These are phyloP conservation scores for Epicoccum sorghinum DNA, from an alignment of 2,329 filamentous ascomycete genomes.

Conservation along the genomic window DNA sequence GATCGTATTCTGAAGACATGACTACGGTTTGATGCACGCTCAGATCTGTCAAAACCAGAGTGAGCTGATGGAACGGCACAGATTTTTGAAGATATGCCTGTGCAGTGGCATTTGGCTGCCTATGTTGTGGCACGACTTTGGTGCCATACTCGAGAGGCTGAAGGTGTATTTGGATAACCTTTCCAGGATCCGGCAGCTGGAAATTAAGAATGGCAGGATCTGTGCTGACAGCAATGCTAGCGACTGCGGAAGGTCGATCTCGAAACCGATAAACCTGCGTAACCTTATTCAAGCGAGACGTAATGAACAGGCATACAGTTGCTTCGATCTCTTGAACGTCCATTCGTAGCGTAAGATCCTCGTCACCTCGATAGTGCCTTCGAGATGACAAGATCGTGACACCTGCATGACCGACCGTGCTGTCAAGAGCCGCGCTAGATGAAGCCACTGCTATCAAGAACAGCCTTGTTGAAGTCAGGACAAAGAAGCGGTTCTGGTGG, in stretches of 20 bases:
- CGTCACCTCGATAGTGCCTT: slow-evolving; percentile 60
- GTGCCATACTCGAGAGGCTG: slow-evolving; percentile 27
- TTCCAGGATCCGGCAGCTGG: slow-evolving; percentile 8
- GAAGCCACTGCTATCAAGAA: slow-evolving; percentile 56
- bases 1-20: slow-evolving; percentile 10
- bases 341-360: slow-evolving; percentile 59
- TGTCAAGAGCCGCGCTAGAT: slow-evolving; percentile 29
- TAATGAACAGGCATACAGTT: slow-evolving; percentile 41
- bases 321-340: slow-evolving; percentile 22
- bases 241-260: slow-evolving; percentile 10
- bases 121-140: not conserved
- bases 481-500: slow-evolving; percentile 58
- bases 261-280: slow-evolving; percentile 40
- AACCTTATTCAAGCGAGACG: slow-evolving; percentile 41
- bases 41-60: slow-evolving; percentile 28
- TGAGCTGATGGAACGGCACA: slow-evolving; percentile 37
- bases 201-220: slow-evolving; percentile 37
- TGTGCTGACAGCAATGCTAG: slow-evolving; percentile 23
- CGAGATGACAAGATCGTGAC: slow-evolving; percentile 53
- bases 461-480: slow-evolving; percentile 63
- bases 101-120: slow-evolving; percentile 13
- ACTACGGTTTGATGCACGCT: slow-evolving; percentile 36
- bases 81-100: slow-evolving; percentile 22
- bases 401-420: slow-evolving; percentile 29
- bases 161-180: slow-evolving; percentile 26